Evolutionary conservation across 148 eudicot species (phyloP), one percentile per base, ranked within the genome.

Genomic region (Limonium bicolor): DNA sequence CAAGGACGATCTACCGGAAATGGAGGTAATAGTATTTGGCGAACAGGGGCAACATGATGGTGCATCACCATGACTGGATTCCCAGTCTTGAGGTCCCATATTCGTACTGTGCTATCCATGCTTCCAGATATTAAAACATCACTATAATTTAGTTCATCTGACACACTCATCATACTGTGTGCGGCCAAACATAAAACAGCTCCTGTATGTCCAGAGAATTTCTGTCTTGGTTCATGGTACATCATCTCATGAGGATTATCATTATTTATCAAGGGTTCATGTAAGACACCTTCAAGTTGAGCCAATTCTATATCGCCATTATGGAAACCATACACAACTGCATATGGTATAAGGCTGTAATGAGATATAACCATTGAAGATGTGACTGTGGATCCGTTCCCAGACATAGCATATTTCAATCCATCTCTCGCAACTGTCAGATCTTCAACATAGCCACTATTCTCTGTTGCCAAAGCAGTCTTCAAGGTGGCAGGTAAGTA

Each of bases 31-130:
- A 92, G 62, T 48, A 92, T 73, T 66, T 92, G 94, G 37, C 82
- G 73, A 24, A 92, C 82, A 42, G 99, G 86, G 56, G 79, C 85
- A 24, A 92, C 86, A 73, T 92, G 99, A 59, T 92, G 99, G 68
- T 78, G 99, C 95, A 92, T 55, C 49, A 81, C 73, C 32, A 53
- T 61, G 18, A 85, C 70, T 22, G 63, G 65, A 59, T 57, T 62
- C 39, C 74, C 60, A 54, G 87, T 68, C 46, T 78, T 81, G 56
- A 85, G 78, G 73, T 92, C 82, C 99, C 99, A 92, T 36, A 92
- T 40, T 50, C 94, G 78, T 48, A 92, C 52, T 12, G 99, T 85
- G 51, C 88, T 80, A 55, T 92, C 99, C 69, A 66, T 66, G 59
- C 99, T 81, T 51, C 99, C 99, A 9, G 99, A 92, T 41, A 92